phyloP scores from a whole-genome alignment of 352 stramenopile genomes.

The Globisporangium nagaii region DNA sequence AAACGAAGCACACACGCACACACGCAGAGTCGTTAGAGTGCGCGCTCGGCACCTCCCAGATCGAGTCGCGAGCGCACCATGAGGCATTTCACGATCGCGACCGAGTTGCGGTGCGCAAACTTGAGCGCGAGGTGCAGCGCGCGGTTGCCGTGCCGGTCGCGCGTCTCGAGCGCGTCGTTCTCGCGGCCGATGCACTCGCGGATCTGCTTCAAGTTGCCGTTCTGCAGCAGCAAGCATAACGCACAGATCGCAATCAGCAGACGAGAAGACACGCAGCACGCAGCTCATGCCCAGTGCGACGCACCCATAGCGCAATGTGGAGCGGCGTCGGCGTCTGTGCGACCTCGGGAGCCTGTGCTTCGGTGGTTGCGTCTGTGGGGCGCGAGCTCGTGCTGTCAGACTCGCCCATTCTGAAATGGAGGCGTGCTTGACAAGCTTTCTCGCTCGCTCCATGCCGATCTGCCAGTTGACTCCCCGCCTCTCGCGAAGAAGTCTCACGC shows the following conservation, averaged over 20 bases:
- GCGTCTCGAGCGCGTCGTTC: slow-evolving; percentile 33
- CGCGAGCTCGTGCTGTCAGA: too few species aligned
- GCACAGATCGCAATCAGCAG: background rate
- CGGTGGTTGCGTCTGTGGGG: background rate
- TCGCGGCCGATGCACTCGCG: slow-evolving; percentile 21
- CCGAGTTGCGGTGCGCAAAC: slow-evolving; percentile 54
- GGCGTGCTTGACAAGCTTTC: too few species aligned
- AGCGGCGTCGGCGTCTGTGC: slow-evolving; percentile 24
- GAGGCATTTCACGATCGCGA: slow-evolving; percentile 43
- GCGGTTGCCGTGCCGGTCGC: slow-evolving; percentile 51
- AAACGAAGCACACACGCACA: too few species aligned
- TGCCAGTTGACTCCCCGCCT: too few species aligned
- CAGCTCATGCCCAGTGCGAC: background rate
- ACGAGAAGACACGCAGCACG: too few species aligned
- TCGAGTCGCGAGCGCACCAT: slow-evolving; percentile 28
- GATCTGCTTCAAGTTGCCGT: slow-evolving; percentile 56
- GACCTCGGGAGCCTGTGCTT: background rate
- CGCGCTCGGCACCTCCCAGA: too few species aligned
- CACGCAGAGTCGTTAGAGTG: too few species aligned
- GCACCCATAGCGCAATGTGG: slow-evolving; percentile 59
- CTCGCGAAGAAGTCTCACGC: too few species aligned
- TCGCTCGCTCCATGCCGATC: too few species aligned
- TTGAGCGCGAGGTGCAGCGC: slow-evolving; percentile 64
- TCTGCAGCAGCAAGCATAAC: slow-evolving; percentile 20
- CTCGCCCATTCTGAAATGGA: too few species aligned